Conservation (phyloP, 768 basidiomycete genomes). For the Lyophyllum shimeji region DNA sequence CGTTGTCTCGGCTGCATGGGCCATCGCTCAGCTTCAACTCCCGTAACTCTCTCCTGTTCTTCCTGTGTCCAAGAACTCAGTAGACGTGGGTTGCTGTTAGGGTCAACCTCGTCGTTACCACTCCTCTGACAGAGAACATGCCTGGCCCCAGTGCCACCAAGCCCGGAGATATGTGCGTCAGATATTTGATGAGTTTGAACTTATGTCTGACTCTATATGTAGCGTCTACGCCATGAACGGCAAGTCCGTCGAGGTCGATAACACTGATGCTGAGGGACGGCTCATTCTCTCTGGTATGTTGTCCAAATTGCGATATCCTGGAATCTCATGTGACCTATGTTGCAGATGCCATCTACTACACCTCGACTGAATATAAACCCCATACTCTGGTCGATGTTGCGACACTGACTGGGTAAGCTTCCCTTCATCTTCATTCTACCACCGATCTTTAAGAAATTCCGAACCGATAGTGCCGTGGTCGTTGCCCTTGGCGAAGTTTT, state of each 20-base stretch:
- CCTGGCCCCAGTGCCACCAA: constrained; percentile 74
- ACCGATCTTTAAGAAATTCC: not conserved
- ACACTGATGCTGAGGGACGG: constrained; percentile 85
- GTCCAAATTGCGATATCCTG: not conserved
- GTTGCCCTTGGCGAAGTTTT: constrained; percentile 75
- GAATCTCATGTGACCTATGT: not conserved
- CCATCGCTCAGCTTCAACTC: constrained; percentile 78
- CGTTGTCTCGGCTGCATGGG: constrained; percentile 69
- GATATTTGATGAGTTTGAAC: not conserved
- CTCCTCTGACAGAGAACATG: constrained; percentile 84
- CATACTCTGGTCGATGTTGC: constrained; percentile 86
- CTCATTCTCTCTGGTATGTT: constrained; percentile 66
- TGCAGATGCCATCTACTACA: constrained; percentile 82
- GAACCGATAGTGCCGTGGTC: constrained; percentile 55
- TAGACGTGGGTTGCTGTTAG: constrained; percentile 31
- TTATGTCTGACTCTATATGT: not conserved
- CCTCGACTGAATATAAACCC: constrained; percentile 72
- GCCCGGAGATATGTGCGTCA: constrained; percentile 78
- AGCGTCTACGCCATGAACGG: constrained; percentile 88
- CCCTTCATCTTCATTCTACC: not conserved
- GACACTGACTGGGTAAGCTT: constrained; percentile 72
- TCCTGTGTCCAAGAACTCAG: not conserved
- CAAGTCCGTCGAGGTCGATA: constrained; percentile 83
- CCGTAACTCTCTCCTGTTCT: constrained; percentile 49
- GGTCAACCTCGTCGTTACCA: constrained; percentile 71